A percentile compares a stretch with the other conserved stretches of the same genome.
Evolutionary conservation across 352 stramenopile species (phyloP).

Genomic region (Globisporangium echinulatum): DNA sequence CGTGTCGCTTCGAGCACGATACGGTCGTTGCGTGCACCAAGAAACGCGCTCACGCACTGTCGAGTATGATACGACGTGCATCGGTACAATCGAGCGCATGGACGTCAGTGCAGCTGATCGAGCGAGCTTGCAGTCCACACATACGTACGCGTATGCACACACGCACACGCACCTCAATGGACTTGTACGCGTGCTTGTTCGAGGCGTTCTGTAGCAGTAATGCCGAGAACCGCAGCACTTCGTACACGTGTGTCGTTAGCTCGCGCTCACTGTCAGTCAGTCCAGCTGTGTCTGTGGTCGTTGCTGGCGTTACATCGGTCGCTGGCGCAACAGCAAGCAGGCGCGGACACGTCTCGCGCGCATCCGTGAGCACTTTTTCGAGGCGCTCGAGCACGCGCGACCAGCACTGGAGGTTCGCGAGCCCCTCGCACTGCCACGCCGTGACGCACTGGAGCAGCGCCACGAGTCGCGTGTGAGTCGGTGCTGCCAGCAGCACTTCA

Average conservation of each 20-base stretch:
- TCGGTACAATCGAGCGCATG: too few relatives aligned
- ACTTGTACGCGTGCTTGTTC: slow-evolving; percentile 74
- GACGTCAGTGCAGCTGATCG: too few relatives aligned
- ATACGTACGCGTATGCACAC: too few relatives aligned
- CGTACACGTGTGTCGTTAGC: slow-evolving; percentile 48
- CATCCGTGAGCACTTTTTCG: slow-evolving; percentile 35
- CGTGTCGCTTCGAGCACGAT: slow-evolving; percentile 64
- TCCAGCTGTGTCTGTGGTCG: slow-evolving; percentile 8
- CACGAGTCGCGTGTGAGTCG: slow-evolving; percentile 31
- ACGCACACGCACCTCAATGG: slow-evolving; percentile 31
- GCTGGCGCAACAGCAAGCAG: slow-evolving; percentile 18
- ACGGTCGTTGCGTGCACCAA: slow-evolving; percentile 63
- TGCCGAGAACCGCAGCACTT: slow-evolving; percentile 67
- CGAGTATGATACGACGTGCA: too few relatives aligned
- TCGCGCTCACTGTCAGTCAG: slow-evolving; percentile 23
- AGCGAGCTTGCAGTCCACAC: too few relatives aligned
- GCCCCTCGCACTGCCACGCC: slow-evolving; percentile 75
- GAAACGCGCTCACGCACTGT: slow-evolving; percentile 17
- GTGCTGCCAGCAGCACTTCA: slow-evolving; percentile 46
- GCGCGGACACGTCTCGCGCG: slow-evolving; percentile 30
- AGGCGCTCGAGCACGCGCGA: slow-evolving; percentile 46
- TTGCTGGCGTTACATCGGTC: slow-evolving; percentile 12
- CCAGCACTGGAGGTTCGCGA: slow-evolving; percentile 76
- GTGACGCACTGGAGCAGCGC: slow-evolving; percentile 61
- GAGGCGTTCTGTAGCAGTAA: slow-evolving; percentile 75